These are phyloP conservation scores for Eucalyptus curtisii DNA, from an alignment of 345 rosid species.

Conservation along the genomic window DNA sequence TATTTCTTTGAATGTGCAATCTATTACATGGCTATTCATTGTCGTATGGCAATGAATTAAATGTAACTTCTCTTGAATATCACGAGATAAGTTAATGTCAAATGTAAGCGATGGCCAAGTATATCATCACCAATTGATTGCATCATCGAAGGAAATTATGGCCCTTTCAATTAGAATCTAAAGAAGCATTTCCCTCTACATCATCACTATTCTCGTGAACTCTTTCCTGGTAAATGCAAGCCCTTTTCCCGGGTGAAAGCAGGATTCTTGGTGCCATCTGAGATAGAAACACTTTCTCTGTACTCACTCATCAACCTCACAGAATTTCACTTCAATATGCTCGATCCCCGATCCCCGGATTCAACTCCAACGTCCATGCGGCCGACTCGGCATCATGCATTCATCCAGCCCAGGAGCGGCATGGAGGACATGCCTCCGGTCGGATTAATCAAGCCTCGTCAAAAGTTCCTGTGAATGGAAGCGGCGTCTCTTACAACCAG, in stretches of 20 bases:
- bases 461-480: constrained; percentile 19
- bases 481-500: constrained; percentile 18
- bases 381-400: neutral
- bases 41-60: neutral
- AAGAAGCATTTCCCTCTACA: neutral
- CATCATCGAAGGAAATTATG: neutral
- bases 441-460: neutral
- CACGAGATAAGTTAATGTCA: neutral
- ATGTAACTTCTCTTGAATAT: neutral
- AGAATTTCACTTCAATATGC: neutral
- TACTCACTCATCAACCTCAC: neutral
- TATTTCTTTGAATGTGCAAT: neutral
- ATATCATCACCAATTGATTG: neutral
- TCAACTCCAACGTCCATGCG: neutral
- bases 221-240: neutral
- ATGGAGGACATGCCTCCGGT: neutral
- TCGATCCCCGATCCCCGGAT: neutral
- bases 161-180: neutral
- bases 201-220: neutral
- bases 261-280: neutral
- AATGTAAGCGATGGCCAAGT: neutral
- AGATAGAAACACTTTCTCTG: neutral
- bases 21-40: neutral
- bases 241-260: neutral
- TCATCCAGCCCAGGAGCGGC: neutral